Evolutionary conservation across 805 yeast species (phyloP).

Genomic region (Candida xyloterini): DNA sequence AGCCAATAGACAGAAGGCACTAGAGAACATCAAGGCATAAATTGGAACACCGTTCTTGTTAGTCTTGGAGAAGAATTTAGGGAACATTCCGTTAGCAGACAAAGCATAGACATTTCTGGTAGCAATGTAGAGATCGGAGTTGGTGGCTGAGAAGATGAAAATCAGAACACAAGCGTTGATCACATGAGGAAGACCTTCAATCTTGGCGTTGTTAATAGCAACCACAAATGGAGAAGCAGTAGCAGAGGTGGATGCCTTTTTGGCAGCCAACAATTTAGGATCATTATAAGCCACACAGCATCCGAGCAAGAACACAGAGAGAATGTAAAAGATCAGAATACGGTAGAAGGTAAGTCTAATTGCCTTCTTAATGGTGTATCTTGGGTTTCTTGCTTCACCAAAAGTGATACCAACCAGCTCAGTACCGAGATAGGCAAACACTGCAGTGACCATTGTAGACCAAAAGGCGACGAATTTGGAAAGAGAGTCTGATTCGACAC

Average conservation of each 20-base stretch:
- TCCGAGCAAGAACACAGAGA: slow-evolving; percentile 52
- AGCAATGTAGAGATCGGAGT: slow-evolving; percentile 74
- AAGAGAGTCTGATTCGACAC: slow-evolving; percentile 38
- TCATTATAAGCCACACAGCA: slow-evolving; percentile 55
- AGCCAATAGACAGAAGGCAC: slow-evolving; percentile 59
- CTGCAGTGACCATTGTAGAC: slow-evolving; percentile 52
- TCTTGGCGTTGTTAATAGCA: slow-evolving; percentile 67
- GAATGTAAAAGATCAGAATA: slow-evolving; percentile 50
- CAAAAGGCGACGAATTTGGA: slow-evolving; percentile 53
- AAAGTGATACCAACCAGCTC: slow-evolving; percentile 49
- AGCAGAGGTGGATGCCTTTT: slow-evolving; percentile 49
- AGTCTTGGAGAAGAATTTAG: slow-evolving; percentile 60
- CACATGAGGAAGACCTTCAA: slow-evolving; percentile 66
- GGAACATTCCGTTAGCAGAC: slow-evolving; percentile 73
- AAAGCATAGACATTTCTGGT: slow-evolving; percentile 73
- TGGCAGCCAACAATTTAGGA: slow-evolving; percentile 41
- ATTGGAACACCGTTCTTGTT: slow-evolving; percentile 71
- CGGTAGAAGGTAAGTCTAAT: slow-evolving; percentile 53
- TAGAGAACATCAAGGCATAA: slow-evolving; percentile 49
- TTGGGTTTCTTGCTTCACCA: slow-evolving; percentile 48
- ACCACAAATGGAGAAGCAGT: slow-evolving; percentile 83
- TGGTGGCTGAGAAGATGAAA: slow-evolving; percentile 78
- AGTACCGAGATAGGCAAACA: slow-evolving; percentile 49
- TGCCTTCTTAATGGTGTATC: slow-evolving; percentile 50
- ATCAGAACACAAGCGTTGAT: slow-evolving; percentile 75